Percentiles rank a stretch among this genome's conserved stretches.
These are phyloP conservation scores for Alternaria triticimaculans DNA, from an alignment of 2,329 filamentous ascomycete species.

Conservation along the genomic window DNA sequence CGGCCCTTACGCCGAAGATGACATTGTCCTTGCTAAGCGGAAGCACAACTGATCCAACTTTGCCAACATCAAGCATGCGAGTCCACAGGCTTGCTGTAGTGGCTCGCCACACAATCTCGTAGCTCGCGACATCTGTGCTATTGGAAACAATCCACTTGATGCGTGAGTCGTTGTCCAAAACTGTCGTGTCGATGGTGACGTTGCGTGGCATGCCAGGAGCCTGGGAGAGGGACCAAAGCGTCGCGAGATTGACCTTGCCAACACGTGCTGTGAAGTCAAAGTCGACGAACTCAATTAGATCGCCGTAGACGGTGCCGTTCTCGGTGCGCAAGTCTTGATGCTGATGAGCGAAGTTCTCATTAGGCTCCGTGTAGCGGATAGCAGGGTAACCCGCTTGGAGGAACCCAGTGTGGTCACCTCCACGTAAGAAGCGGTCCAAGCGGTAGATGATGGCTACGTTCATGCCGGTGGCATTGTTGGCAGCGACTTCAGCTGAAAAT, in stretches of 20 bases:
- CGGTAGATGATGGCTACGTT: slow-evolving; percentile 64
- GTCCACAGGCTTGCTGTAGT: slow-evolving; percentile 61
- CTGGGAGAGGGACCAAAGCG: slow-evolving; percentile 61
- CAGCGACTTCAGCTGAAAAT: slow-evolving; percentile 62
- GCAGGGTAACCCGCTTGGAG: slow-evolving; percentile 63
- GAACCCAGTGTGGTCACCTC: slow-evolving; percentile 64
- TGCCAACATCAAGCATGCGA: slow-evolving; percentile 57
- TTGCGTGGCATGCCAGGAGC: slow-evolving; percentile 59
- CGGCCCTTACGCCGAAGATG: slow-evolving; percentile 62
- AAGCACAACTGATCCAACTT: slow-evolving; percentile 55
- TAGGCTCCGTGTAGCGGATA: slow-evolving; percentile 64
- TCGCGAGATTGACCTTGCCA: slow-evolving; percentile 61
- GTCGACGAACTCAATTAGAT: slow-evolving; percentile 64
- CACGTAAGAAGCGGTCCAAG: slow-evolving; percentile 62
- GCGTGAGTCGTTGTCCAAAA: slow-evolving; percentile 58
- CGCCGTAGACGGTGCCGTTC: slow-evolving; percentile 62
- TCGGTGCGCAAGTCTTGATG: slow-evolving; percentile 62
- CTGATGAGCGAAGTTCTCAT: slow-evolving; percentile 65
- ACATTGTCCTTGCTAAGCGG: slow-evolving; percentile 64
- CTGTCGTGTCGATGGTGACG: slow-evolving; percentile 57
- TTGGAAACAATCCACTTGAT: slow-evolving; percentile 57
- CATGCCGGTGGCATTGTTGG: slow-evolving; percentile 61
- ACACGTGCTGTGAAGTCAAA: slow-evolving; percentile 62
- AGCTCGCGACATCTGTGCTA: slow-evolving; percentile 53
- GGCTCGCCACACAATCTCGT: slow-evolving; percentile 64